These are phyloP conservation scores for Fusarium cyanostomum DNA, from an alignment of 2,329 filamentous ascomycete species.

Conservation along the genomic window DNA sequence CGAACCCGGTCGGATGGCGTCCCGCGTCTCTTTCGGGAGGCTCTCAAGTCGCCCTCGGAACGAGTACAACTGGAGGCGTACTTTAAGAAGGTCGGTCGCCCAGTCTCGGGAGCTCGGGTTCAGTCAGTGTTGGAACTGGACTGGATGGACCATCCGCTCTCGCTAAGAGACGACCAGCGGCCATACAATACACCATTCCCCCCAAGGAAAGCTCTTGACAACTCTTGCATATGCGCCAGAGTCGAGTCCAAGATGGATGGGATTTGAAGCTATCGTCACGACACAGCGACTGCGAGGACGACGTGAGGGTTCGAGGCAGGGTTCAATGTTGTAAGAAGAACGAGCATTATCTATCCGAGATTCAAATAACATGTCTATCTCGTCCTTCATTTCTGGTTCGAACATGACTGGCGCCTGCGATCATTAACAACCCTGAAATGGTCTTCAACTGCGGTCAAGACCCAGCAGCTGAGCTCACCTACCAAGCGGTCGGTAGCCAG, in stretches of 20 bases:
- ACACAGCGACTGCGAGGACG: not conserved
- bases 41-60: not conserved
- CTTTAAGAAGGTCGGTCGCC: not conserved
- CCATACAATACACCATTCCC: slow-evolving; percentile 3
- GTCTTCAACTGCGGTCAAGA: no score
- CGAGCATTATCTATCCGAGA: not conserved
- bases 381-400: not conserved
- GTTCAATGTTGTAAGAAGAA: not conserved
- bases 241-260: not conserved
- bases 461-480: not conserved
- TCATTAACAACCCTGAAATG: no score
- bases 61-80: not conserved
- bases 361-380: not conserved
- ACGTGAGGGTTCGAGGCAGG: not conserved
- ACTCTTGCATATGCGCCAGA: slow-evolving; percentile 12
- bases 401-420: no score
- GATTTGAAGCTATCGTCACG: not conserved
- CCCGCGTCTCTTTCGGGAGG: not conserved
- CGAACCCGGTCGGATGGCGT: slow-evolving; percentile 11
- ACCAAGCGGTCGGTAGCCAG: no score
- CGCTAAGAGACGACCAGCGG: not conserved
- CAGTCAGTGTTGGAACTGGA: no score
- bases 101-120: slow-evolving; percentile 6
- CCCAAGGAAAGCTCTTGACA: slow-evolving; percentile 9
- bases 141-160: not conserved